These are phyloP conservation scores for Phytopythium oedochilum DNA, from an alignment of 352 stramenopile genomes.

Conservation along the genomic window DNA sequence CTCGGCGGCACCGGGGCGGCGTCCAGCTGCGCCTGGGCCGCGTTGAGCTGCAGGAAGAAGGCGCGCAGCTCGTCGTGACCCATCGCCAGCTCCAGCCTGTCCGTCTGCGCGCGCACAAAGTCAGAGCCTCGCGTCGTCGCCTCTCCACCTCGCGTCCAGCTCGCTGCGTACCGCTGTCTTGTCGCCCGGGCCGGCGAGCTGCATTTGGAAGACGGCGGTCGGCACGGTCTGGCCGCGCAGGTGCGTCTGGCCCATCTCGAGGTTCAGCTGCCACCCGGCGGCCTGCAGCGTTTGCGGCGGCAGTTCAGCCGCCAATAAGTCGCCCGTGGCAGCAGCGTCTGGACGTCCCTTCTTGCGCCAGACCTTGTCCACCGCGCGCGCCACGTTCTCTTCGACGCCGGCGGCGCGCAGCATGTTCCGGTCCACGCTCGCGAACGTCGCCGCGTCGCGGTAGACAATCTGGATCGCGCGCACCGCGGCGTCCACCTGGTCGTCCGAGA, in stretches of 20 bases:
- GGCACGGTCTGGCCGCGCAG: conserved; percentile 31
- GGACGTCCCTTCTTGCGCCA: conserved; percentile 55
- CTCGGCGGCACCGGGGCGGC: conserved; percentile 1
- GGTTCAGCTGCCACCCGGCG: conserved; percentile 45
- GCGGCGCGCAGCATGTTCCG: conserved; percentile 15
- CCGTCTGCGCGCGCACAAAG: conserved; percentile 15
- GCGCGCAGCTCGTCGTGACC: conserved; percentile 43
- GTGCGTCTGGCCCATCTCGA: conserved; percentile 47
- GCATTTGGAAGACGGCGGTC: conserved; percentile 51
- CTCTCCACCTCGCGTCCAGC: background rate
- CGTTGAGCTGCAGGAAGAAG: conserved; percentile 63
- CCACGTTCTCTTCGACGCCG: conserved; percentile 21
- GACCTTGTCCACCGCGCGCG: conserved; percentile 32
- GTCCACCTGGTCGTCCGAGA: conserved; percentile 39
- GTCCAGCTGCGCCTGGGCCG: conserved; percentile 49
- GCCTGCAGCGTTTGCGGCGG: conserved; percentile 25
- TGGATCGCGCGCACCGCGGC: conserved; percentile 20
- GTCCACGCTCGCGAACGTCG: conserved; percentile 34
- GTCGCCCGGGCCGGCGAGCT: conserved; percentile 15
- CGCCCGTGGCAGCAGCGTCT: conserved; percentile 3
- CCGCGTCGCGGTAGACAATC: conserved; percentile 35
- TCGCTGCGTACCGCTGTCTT: background rate
- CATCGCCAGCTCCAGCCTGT: conserved; percentile 54
- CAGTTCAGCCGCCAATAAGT: conserved; percentile 4
- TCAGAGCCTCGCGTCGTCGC: background rate